A percentile compares a stretch with the other conserved stretches of the same genome.
Conservation (phyloP, 1,139 yeast genomes). For the Sugiyamaella castrensis region DNA sequence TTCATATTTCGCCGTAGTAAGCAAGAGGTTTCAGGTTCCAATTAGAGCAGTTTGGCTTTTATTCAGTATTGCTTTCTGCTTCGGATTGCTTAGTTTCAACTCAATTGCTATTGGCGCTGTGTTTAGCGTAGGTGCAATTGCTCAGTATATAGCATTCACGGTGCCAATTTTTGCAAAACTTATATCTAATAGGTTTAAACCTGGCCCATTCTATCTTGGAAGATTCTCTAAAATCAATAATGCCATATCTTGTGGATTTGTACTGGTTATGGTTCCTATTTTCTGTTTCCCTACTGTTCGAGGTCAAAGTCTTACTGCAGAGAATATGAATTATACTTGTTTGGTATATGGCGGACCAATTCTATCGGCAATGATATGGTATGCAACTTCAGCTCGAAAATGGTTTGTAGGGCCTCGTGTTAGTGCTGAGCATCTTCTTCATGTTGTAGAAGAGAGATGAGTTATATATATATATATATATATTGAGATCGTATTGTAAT, state of each 20-base stretch:
- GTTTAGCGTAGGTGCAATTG: slow-evolving; percentile 71
- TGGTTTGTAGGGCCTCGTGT: slow-evolving; percentile 63
- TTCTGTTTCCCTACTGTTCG: slow-evolving; percentile 53
- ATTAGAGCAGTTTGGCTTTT: slow-evolving; percentile 65
- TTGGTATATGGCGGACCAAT: slow-evolving; percentile 63
- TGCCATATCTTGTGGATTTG: slow-evolving; percentile 36
- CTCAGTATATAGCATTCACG: slow-evolving; percentile 65
- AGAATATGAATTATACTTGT: slow-evolving; percentile 64
- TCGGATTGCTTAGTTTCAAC: slow-evolving; percentile 58
- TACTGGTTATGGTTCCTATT: slow-evolving; percentile 60
- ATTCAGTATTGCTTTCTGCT: slow-evolving; percentile 55
- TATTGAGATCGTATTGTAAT: too few species aligned
- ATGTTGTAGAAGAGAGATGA: neutral
- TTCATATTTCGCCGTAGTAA: slow-evolving; percentile 48
- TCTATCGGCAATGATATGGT: slow-evolving; percentile 51
- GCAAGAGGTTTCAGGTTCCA: slow-evolving; percentile 56
- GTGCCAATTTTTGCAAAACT: slow-evolving; percentile 58
- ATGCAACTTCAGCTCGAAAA: slow-evolving; percentile 53
- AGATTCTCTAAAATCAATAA: slow-evolving; percentile 46
- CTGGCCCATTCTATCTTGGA: slow-evolving; percentile 73
- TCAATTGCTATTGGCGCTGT: slow-evolving; percentile 67
- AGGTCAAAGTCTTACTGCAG: slow-evolving; percentile 46
- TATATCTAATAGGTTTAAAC: slow-evolving; percentile 51
- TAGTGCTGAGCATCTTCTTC: slow-evolving; percentile 42
- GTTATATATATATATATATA: too few species aligned